Evolutionary conservation across 225 moss, liverwort and hornwort species (phyloP).

Genomic region (Rhytidiadelphus loreus): DNA sequence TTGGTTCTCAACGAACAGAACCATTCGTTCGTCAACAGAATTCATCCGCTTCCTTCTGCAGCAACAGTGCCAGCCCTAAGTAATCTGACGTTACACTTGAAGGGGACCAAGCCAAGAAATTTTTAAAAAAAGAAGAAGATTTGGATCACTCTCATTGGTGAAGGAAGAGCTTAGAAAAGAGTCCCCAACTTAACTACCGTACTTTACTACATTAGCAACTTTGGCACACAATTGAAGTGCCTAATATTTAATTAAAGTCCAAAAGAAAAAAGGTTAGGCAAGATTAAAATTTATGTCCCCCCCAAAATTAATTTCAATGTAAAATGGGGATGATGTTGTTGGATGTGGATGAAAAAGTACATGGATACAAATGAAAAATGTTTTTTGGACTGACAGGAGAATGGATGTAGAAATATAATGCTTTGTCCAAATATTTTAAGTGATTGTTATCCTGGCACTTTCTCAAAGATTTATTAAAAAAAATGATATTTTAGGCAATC

Average conservation of each 20-base stretch:
- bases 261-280: background rate
- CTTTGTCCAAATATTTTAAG: background rate
- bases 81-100: background rate
- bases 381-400: no score
- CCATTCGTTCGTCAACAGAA: background rate
- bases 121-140: no score
- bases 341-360: background rate
- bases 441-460: accelerated
- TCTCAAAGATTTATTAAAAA: background rate
- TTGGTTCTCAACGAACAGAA: background rate
- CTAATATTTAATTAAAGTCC: no score
- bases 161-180: background rate
- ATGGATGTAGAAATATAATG: accelerated
- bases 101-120: background rate
- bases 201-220: background rate
- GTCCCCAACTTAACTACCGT: accelerated
- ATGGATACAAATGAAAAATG: background rate
- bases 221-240: background rate
- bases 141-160: background rate
- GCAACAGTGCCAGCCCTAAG: no score
- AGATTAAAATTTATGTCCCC: no score
- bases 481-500: no score
- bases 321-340: accelerated
- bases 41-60: background rate
- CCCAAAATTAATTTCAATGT: no score